phyloP scores from a whole-genome alignment of 192 early-diverging fungal species.

The Spizellomyces punctatus region DNA sequence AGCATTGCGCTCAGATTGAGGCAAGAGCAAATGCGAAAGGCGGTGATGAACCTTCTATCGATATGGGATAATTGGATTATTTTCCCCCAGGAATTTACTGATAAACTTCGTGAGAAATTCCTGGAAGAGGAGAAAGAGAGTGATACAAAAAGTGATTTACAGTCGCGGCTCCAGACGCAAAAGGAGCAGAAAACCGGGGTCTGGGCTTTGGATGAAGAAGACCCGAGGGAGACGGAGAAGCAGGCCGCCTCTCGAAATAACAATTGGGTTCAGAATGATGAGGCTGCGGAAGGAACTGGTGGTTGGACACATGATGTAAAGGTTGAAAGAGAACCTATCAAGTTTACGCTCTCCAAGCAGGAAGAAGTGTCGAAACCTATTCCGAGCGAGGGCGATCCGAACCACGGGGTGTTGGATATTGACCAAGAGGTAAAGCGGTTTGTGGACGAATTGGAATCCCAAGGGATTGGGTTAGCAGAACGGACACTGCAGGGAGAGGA shows the following conservation, averaged over 20 bases:
- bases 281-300: not conserved
- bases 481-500: not conserved
- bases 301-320: too few relatives aligned
- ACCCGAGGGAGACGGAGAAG: not conserved
- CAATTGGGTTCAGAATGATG: not conserved
- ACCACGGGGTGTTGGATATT: not conserved
- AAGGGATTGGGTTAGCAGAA: not conserved
- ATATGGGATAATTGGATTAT: slow-evolving; percentile 93
- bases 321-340: too few relatives aligned
- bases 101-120: slow-evolving; percentile 56
- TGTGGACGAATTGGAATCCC: not conserved
- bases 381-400: not conserved
- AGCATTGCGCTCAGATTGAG: slow-evolving; percentile 73
- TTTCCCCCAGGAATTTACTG: slow-evolving; percentile 71
- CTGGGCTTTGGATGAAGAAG: not conserved
- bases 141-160: slow-evolving; percentile 1
- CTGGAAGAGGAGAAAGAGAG: slow-evolving; percentile 39
- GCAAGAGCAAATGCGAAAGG: slow-evolving; percentile 70
- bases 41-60: slow-evolving; percentile 65
- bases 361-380: too few relatives aligned
- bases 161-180: slow-evolving; percentile 1
- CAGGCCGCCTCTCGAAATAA: not conserved
- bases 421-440: not conserved
- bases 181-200: slow-evolving; percentile 4
- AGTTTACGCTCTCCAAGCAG: too few relatives aligned